A percentile compares a stretch with the other conserved stretches of the same genome.
Evolutionary conservation across 306 rosid genomes (phyloP).

Genomic region (Cucurbita argyrosperma): DNA sequence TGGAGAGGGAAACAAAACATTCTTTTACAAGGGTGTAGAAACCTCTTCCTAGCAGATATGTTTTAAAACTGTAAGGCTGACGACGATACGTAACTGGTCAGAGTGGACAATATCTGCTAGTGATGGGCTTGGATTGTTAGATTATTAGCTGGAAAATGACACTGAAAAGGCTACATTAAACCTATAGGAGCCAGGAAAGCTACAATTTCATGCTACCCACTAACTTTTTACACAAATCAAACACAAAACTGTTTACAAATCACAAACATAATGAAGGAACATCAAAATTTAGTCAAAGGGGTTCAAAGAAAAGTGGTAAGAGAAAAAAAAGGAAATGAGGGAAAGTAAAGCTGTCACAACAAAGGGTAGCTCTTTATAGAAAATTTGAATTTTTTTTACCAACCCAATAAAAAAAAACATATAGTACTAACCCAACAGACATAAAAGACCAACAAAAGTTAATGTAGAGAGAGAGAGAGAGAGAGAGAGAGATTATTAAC

Average conservation of each 20-base stretch:
- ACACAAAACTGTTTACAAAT: background rate
- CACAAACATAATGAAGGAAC: background rate
- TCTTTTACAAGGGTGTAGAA: too few species aligned
- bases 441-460: background rate
- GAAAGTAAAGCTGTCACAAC: background rate
- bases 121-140: accelerated
- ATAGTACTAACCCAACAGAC: background rate
- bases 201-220: background rate
- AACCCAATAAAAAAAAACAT: background rate
- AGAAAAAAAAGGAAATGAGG: background rate
- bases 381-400: background rate
- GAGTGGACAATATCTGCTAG: too few species aligned
- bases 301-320: background rate
- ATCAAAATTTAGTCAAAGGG: background rate
- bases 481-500: background rate
- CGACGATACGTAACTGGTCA: too few species aligned
- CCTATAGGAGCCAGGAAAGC: background rate
- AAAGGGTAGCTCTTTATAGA: background rate
- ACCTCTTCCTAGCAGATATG: too few species aligned
- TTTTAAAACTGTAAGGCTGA: too few species aligned
- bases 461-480: background rate
- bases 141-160: too few species aligned
- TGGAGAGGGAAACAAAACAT: too few species aligned
- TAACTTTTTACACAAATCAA: background rate
- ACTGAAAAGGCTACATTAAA: background rate